Percentiles rank a stretch among this genome's conserved stretches.
These are phyloP conservation scores for Kwoniella sp. DNA, from an alignment of 768 basidiomycete species.

Conservation along the genomic window DNA sequence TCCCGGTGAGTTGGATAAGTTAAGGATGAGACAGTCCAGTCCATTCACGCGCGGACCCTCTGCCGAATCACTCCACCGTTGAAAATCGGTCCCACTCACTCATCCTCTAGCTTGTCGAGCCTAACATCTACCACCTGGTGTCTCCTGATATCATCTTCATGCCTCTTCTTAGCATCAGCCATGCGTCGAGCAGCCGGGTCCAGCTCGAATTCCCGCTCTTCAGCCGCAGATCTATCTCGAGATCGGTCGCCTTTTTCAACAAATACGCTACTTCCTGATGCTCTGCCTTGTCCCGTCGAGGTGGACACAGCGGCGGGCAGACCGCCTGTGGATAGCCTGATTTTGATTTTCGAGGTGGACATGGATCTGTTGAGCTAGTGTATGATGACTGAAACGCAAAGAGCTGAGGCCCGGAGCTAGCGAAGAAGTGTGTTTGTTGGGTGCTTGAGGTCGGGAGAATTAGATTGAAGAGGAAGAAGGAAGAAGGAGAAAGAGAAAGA, in stretches of 20 bases:
- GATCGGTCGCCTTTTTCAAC: not conserved
- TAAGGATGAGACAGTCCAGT: too few species aligned
- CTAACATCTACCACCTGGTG: constrained; percentile 35
- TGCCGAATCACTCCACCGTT: not conserved
- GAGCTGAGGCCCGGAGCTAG: too few species aligned
- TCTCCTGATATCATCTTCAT: constrained; percentile 38
- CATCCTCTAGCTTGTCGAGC: constrained; percentile 30
- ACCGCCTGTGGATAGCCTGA: not conserved
- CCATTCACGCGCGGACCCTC: constrained; percentile 20
- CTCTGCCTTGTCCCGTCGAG: not conserved
- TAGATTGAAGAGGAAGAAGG: too few species aligned
- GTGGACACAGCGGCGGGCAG: not conserved
- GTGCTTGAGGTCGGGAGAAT: too few species aligned
- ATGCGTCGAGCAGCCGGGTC: constrained; percentile 16
- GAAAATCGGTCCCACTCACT: constrained; percentile 18
- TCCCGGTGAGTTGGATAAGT: too few species aligned
- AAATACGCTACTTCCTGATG: not conserved
- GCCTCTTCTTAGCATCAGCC: constrained; percentile 31
- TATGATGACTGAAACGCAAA: too few species aligned
- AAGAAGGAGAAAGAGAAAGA: too few species aligned
- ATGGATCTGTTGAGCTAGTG: not conserved
- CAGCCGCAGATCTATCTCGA: not conserved
- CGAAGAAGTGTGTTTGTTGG: too few species aligned
- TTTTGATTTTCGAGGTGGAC: not conserved
- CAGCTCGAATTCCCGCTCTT: not conserved